Conservation (phyloP, 2,329 filamentous ascomycete species). For the Aspergillus viridinutans region DNA sequence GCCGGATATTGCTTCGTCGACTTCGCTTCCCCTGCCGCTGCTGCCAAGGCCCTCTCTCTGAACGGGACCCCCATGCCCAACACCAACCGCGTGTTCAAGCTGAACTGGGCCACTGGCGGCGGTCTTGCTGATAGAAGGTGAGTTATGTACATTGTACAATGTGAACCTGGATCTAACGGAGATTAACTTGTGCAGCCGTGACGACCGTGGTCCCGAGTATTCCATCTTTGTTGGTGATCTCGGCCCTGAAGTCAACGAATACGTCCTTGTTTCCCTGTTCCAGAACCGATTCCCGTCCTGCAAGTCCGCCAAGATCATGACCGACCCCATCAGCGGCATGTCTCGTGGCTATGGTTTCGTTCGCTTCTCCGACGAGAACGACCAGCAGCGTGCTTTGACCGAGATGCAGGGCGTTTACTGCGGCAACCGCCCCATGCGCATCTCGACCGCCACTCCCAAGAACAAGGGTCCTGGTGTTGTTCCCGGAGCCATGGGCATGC, state of each 20-base stretch:
- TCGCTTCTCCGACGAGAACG: constrained; percentile 89
- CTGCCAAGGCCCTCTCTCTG: constrained; percentile 82
- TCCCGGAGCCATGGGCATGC: constrained; percentile 49
- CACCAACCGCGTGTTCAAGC: constrained; percentile 91
- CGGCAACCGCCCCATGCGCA: constrained; percentile 97
- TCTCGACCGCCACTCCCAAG: constrained; percentile 96
- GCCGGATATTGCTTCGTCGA: constrained; percentile 99
- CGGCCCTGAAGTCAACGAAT: constrained; percentile 97
- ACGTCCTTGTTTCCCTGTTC: constrained; percentile 94
- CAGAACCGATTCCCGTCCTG: constrained; percentile 93
- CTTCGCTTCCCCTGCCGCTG: constrained; percentile 76
- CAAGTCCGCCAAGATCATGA: constrained; percentile 99
- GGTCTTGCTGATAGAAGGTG: constrained; percentile 90
- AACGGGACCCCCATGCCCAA: constrained; percentile 90
- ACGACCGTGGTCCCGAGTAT: constrained; percentile 93
- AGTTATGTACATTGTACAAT: constrained; percentile 21
- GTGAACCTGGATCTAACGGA: not conserved
- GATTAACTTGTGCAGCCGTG: constrained; percentile 50
- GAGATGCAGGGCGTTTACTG: constrained; percentile 99
- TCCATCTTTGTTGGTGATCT: constrained; percentile 98
- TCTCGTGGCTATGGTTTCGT: constrained; percentile 98
- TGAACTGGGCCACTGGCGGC: constrained; percentile 98
- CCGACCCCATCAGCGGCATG: constrained; percentile 94
- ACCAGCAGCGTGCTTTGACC: constrained; percentile 90
- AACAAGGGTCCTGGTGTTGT: constrained; percentile 63